Evolutionary conservation across 208 protist genomes (phyloP).

Genomic region (Vickermania ingenoplastis): DNA sequence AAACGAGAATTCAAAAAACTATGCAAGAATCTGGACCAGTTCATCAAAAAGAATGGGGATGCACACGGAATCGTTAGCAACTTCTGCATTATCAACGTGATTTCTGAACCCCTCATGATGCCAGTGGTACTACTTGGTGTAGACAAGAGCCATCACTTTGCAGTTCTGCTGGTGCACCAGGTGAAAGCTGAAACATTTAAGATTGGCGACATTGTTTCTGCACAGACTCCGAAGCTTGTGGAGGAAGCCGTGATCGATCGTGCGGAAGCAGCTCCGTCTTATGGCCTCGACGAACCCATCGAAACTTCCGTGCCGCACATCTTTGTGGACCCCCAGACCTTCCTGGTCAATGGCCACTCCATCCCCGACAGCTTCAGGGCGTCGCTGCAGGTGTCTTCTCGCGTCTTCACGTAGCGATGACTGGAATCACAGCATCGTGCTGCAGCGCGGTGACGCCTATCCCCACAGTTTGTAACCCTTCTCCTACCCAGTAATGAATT

Average conservation of each 20-base stretch:
- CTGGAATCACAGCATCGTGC: too few species aligned
- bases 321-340: conserved; percentile 27
- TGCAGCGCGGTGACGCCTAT: too few species aligned
- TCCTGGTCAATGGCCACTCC: conserved; percentile 50
- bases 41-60: conserved; percentile 4
- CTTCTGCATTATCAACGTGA: conserved; percentile 50
- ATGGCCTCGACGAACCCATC: conserved; percentile 20
- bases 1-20: conserved; percentile 50
- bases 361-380: conserved; percentile 29
- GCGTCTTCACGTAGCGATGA: conserved; percentile 61
- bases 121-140: conserved; percentile 42
- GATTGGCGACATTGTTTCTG: conserved; percentile 43
- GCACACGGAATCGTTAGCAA: not conserved
- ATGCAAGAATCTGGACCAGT: conserved; percentile 11
- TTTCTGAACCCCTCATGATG: conserved; percentile 59
- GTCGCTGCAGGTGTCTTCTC: conserved; percentile 55
- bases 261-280: conserved; percentile 40
- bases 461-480: too few species aligned
- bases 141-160: conserved; percentile 34
- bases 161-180: conserved; percentile 50
- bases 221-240: conserved; percentile 11
- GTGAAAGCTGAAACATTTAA: conserved; percentile 38
- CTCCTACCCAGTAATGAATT: too few species aligned
- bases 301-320: conserved; percentile 28
- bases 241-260: conserved; percentile 23